Conservation (phyloP, 179 eudicot species). For the Beta macrorhiza region DNA sequence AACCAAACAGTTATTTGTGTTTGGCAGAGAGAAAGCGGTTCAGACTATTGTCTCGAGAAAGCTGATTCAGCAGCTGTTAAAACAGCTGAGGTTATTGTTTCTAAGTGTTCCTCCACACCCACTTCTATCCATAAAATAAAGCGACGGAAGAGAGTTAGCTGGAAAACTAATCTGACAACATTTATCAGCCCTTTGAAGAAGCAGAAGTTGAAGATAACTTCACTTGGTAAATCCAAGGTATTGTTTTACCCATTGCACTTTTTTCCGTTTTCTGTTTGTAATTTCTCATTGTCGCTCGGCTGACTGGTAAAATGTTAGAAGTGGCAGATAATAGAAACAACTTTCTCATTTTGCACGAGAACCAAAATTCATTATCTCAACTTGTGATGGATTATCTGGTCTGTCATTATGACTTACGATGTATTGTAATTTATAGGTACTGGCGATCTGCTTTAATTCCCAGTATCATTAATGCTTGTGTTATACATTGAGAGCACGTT, state of each 20-base stretch:
- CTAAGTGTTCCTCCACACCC: slow-evolving; percentile 30
- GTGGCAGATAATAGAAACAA: background rate
- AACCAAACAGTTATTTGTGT: background rate
- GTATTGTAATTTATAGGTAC: background rate
- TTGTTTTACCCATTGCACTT: background rate
- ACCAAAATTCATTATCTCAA: background rate
- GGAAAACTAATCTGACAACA: slow-evolving; percentile 33
- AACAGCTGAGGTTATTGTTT: slow-evolving; percentile 19
- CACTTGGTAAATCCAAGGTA: slow-evolving; percentile 40
- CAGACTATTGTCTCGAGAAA: slow-evolving; percentile 21
- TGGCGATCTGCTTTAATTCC: background rate
- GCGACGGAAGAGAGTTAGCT: slow-evolving; percentile 28
- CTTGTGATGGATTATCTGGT: background rate
- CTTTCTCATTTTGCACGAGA: background rate
- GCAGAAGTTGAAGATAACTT: slow-evolving; percentile 34
- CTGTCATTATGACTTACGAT: background rate
- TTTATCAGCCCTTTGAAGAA: slow-evolving; percentile 33
- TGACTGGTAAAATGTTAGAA: background rate
- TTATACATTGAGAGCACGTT: no score
- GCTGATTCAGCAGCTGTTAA: slow-evolving; percentile 29
- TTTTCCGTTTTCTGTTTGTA: background rate
- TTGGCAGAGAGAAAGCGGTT: slow-evolving; percentile 21
- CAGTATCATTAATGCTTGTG: background rate
- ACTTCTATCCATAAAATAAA: slow-evolving; percentile 19
- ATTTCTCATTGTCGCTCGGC: background rate